A percentile compares a stretch with the other conserved stretches of the same genome.
Conservation (phyloP, 225 moss, liverwort and hornwort genomes). For the Pseudisothecium myosuroides region DNA sequence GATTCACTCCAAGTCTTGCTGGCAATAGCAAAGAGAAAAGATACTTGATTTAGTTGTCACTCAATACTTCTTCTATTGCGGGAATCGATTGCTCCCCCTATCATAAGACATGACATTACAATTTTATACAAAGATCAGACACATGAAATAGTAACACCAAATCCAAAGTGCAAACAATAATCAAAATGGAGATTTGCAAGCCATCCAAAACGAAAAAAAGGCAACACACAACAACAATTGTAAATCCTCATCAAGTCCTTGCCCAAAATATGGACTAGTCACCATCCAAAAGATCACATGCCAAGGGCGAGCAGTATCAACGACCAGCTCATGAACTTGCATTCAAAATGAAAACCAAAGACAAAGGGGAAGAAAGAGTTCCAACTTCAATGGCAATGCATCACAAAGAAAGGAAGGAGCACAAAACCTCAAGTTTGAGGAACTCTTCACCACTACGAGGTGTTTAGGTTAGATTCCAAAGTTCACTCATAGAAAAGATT, state of each 20-base stretch:
- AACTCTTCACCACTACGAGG: not conserved
- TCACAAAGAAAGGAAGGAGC: not conserved
- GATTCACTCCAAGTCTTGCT: not conserved
- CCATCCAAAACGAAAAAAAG: not conserved
- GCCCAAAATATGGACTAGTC: not conserved
- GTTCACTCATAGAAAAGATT: not conserved
- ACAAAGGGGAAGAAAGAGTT: not conserved
- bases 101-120: not conserved
- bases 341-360: not conserved
- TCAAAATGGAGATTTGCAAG: not conserved
- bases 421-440: fast-evolving
- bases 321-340: not conserved
- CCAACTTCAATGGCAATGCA: fast-evolving
- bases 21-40: not conserved
- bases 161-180: not conserved
- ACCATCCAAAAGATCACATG: not conserved
- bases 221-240: not conserved
- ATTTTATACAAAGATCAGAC: not conserved
- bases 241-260: not conserved
- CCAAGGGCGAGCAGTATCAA: not conserved
- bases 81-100: not conserved
- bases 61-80: not conserved
- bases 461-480: fast-evolving
- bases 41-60: not conserved
- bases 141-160: not conserved